Evolutionary conservation across 148 eudicot species (phyloP), one percentile per base, ranked within the genome.

Genomic region (Linanthus parryae): DNA sequence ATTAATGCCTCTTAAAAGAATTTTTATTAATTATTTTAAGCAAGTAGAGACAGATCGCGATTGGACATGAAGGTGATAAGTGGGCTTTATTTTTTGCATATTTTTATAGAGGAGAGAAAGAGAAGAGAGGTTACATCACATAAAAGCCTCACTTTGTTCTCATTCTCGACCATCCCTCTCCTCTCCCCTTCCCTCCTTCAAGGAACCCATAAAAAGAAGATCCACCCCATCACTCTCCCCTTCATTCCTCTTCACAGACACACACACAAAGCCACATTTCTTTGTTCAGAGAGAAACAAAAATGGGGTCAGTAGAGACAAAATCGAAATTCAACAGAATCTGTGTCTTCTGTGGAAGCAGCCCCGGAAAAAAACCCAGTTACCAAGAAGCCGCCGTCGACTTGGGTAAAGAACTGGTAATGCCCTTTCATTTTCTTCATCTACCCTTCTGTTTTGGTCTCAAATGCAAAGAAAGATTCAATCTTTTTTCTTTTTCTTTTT

Each of bases 311-410:
- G 62, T 23, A 12, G 66, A 56, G 31, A 52, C 12, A 31, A 52
- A 31, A 24, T 80, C 85, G 13, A 76, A 70, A 55, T 80, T 80
- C 59, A 66, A 49, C 44, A 69, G 81, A 52, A 67, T 80, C 3
- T 80, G 85, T 56, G 85, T 79, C 2, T 79, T 72, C 54, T 79
- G 85, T 42, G 85, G 85, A 2, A 73, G 78, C 63, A 73, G 78
- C 52, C 55, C 82, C 0, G 85, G 85, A 14, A 80, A 67, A 33
- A 80, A 80, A 67, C 38, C 74, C 15, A 73, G 72, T 57, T 80
- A 80, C 57, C 73, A 76, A 51, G 67, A 80, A 45, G 79, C 85
- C 49, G 85, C 85, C 8, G 62, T 76, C 48, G 75, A 66, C 21
- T 58, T 80, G 33, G 85, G 85, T 14, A 61, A 67, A 19, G 73